phyloP scores from a whole-genome alignment of 192 early-diverging fungal species.

The Haplosporangium gracile region DNA sequence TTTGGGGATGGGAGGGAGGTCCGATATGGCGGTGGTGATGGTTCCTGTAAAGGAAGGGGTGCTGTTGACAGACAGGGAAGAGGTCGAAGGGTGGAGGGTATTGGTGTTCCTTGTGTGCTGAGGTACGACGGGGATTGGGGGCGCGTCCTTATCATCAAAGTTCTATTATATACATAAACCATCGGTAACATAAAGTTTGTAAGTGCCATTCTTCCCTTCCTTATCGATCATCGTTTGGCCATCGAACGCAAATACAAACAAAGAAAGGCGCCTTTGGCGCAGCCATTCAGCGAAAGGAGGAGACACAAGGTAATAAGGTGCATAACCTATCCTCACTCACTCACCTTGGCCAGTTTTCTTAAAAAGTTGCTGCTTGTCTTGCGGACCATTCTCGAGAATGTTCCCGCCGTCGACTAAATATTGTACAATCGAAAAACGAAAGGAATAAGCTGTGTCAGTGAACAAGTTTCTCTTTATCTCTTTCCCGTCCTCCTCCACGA shows the following conservation, averaged over 20 bases:
- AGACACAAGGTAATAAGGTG: neutral
- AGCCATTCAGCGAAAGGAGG: too few relatives aligned
- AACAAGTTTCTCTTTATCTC: too few relatives aligned
- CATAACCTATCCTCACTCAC: neutral
- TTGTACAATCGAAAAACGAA: neutral
- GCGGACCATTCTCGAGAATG: conserved; percentile 38
- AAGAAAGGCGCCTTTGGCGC: neutral
- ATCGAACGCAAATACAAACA: neutral
- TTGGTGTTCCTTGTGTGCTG: conserved; percentile 5
- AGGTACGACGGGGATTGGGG: conserved; percentile 29
- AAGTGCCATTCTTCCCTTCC: neutral
- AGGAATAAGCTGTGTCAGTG: neutral
- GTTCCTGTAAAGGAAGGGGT: neutral
- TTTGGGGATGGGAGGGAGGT: conserved; percentile 13
- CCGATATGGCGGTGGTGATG: conserved; percentile 3
- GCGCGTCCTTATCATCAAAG: conserved; percentile 51
- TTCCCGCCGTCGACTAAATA: conserved; percentile 45
- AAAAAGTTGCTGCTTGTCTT: conserved; percentile 43
- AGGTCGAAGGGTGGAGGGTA: neutral
- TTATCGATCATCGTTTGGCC: neutral
- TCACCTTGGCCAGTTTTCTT: conserved; percentile 34
- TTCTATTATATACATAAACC: conserved; percentile 6
- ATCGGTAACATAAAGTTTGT: neutral
- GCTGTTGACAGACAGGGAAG: conserved; percentile 6
- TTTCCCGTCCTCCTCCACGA: neutral